Base-by-base conservation (phyloP, 2,329 filamentous ascomycete genomes). In the Aspergillus sp. region DNA sequence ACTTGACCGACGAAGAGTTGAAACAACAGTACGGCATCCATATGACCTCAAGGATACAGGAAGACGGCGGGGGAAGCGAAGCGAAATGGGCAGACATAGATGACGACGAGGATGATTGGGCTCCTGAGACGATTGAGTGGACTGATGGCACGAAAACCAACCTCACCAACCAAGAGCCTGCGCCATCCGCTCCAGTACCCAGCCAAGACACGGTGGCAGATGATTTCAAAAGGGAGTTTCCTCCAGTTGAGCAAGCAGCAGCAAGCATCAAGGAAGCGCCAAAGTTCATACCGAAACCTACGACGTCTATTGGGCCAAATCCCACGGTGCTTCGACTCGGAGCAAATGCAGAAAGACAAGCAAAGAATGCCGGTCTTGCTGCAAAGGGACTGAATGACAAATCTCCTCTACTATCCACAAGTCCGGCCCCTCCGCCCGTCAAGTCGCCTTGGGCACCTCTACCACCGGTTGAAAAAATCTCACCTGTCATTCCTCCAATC, bases 391-490 rank as follows among this genome's bases (percentile, higher is more conserved):
- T 79, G 13, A 78, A 78, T 30, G 84, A 86, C 17, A 87, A 84
- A 68, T 78, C 80, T 12, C 81, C 80, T 0, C 71, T 85, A 23
- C 79, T 75, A 21, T 76, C 77, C 25, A 79, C 78, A 57, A 77
- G 73, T 54, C 72, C 75, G 25, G 77, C 78, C 28, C 85, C 89
- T 8, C 83, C 87, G 1, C 89, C 92, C 0, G 85, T 88, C 25
- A 97, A 96, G 73, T 97, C 93, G 4, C 94, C 94, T 4, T 98
- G 94, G 94, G 94, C 94, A 23, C 74, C 89, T 36, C 79, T 98
- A 28, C 94, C 94, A 13, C 91, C 92, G 0, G 85, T 97, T 6
- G 92, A 96, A 10, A 94, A 89, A 72, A 85, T 89, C 0, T 87
- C 92, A 1, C 92, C 84, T 6, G 82, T 88, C 62, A 90, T 91